Evolutionary conservation across 2,329 filamentous ascomycete genomes (phyloP).

Genomic region (Chalaropsis thielavioides): DNA sequence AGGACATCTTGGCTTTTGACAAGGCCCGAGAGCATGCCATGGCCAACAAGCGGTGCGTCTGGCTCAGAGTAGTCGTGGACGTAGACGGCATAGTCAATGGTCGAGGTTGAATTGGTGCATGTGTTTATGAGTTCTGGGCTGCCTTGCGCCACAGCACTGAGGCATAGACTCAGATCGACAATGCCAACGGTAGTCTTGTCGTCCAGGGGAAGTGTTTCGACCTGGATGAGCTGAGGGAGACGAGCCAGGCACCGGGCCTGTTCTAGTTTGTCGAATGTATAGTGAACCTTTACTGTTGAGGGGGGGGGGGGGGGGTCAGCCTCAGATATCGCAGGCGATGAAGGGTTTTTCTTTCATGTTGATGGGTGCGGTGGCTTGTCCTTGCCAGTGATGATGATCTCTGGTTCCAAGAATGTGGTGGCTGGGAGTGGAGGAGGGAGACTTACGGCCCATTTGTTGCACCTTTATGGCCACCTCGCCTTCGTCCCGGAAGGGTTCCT

Average conservation of each 20-base stretch:
- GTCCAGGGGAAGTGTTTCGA: conserved; percentile 70
- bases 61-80: conserved; percentile 93
- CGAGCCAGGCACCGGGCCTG: conserved; percentile 82
- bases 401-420: background rate
- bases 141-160: conserved; percentile 60
- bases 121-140: conserved; percentile 60
- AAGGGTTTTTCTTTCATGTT: conserved; percentile 5
- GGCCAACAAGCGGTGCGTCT: conserved; percentile 81
- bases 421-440: background rate
- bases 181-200: conserved; percentile 71
- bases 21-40: conserved; percentile 84
- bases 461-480: conserved; percentile 36
- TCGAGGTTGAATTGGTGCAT: conserved; percentile 38
- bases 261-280: conserved; percentile 82
- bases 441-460: conserved; percentile 54
- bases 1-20: conserved; percentile 33
- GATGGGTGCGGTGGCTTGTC: background rate
- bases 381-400: background rate
- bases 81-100: conserved; percentile 86
- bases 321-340: conserved; percentile 9
- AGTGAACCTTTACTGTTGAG: conserved; percentile 75
- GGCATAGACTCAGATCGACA: conserved; percentile 72
- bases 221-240: conserved; percentile 61
- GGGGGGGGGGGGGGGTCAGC: conserved; percentile 20
- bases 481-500: conserved; percentile 25